These are phyloP conservation scores for Phytopythium mirpurense DNA, from an alignment of 352 stramenopile species.

Conservation along the genomic window DNA sequence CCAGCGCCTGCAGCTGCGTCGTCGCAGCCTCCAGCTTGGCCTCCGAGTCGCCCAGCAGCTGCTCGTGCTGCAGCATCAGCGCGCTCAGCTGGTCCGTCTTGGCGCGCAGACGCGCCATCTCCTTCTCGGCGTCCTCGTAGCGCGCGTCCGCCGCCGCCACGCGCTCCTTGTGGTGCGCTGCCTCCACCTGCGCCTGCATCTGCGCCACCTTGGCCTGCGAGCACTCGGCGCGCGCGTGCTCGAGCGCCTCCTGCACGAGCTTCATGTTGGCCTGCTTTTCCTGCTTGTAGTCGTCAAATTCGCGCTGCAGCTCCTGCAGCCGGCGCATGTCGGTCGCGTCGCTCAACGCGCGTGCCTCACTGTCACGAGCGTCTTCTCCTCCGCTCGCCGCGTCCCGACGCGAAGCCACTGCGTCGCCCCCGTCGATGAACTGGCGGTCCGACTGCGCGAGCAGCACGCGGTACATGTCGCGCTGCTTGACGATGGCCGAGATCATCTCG, in stretches of 20 bases:
- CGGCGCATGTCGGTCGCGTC: constrained; percentile 33
- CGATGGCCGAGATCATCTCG: constrained; percentile 90
- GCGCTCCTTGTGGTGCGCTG: constrained; percentile 57
- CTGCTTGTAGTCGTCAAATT: constrained; percentile 79
- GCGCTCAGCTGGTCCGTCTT: constrained; percentile 59
- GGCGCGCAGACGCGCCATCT: constrained; percentile 49
- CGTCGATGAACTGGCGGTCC: constrained; percentile 65
- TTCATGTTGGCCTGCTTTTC: constrained; percentile 66
- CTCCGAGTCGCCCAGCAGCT: constrained; percentile 45
- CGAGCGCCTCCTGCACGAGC: constrained; percentile 60
- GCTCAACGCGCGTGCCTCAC: constrained; percentile 1
- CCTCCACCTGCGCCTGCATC: constrained; percentile 71
- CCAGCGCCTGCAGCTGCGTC: constrained; percentile 30
- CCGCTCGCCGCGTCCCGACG: constrained; percentile 1
- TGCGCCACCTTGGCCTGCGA: constrained; percentile 45
- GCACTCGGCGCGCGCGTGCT: constrained; percentile 41
- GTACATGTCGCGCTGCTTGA: constrained; percentile 97
- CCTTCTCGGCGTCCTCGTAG: constrained; percentile 50
- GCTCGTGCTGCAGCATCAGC: constrained; percentile 60
- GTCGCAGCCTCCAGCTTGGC: constrained; percentile 50
- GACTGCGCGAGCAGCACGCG: constrained; percentile 88
- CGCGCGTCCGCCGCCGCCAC: constrained; percentile 51
- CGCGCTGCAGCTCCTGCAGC: constrained; percentile 52
- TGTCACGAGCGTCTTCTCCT: not conserved
- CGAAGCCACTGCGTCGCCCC: not conserved